Percentiles rank a stretch among this genome's conserved stretches.
phyloP scores from a whole-genome alignment of 768 basidiomycete genomes.

The Tricholoma matsutake region DNA sequence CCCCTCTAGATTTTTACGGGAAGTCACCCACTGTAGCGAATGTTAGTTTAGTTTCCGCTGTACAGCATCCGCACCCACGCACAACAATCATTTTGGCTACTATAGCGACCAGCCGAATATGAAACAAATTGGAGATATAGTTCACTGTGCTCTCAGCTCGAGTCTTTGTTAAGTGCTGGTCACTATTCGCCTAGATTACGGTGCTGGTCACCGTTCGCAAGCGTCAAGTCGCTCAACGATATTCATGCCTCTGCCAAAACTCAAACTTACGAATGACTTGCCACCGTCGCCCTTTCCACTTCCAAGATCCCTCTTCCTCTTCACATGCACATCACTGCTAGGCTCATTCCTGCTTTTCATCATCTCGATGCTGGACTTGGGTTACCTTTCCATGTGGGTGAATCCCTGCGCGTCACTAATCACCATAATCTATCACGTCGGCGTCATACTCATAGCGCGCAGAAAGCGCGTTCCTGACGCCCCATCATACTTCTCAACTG shows the following conservation, averaged over 20 bases:
- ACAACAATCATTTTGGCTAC: no score
- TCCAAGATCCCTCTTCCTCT: conserved; percentile 25
- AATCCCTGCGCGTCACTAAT: conserved; percentile 28
- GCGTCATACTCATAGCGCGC: conserved; percentile 24
- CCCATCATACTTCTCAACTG: conserved; percentile 33
- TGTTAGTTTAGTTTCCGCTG: no score
- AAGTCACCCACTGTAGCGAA: no score
- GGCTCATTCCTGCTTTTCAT: conserved; percentile 24
- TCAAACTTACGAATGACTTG: neutral
- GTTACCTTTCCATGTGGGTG: conserved; percentile 31
- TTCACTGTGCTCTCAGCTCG: no score
- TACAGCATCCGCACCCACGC: no score
- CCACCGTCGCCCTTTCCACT: conserved; percentile 16
- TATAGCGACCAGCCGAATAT: no score
- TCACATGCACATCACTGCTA: conserved; percentile 24
- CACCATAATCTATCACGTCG: conserved; percentile 27
- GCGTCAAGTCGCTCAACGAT: neutral
- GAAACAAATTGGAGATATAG: no score
- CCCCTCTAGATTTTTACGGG: no score
- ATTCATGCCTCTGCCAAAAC: conserved; percentile 6
- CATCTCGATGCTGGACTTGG: conserved; percentile 32
- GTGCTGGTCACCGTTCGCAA: conserved; percentile 28
- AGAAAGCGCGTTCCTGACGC: conserved; percentile 20
- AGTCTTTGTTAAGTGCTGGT: no score
- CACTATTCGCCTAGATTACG: conserved; percentile 19